phyloP scores from a whole-genome alignment of 2,329 filamentous ascomycete genomes.

The Trichophyton mentagrophytes region DNA sequence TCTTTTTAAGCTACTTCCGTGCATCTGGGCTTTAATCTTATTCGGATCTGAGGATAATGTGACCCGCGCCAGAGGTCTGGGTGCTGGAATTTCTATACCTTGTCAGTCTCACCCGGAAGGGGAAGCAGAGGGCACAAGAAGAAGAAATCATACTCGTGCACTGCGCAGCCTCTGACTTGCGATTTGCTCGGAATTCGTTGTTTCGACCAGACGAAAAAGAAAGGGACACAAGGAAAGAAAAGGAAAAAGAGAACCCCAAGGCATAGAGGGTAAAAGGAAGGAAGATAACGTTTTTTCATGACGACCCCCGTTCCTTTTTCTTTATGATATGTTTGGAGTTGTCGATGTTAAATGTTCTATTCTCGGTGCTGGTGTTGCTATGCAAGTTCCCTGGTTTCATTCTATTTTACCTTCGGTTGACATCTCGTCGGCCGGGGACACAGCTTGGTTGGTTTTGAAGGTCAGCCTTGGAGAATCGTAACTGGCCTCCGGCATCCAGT shows the following conservation, averaged over 20 bases:
- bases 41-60: neutral
- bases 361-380: neutral
- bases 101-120: neutral
- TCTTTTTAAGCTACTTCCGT: neutral
- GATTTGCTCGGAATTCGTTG: neutral
- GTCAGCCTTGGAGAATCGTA: neutral
- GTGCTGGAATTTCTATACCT: neutral
- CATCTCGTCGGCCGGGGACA: neutral
- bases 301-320: neutral
- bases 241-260: neutral
- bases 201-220: neutral
- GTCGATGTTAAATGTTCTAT: neutral
- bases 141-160: neutral
- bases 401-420: neutral
- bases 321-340: neutral
- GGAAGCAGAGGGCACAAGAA: neutral
- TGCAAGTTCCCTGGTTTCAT: neutral
- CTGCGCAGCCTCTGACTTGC: neutral
- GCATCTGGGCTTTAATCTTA: slow-evolving; percentile 1
- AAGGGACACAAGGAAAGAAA: neutral
- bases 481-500: neutral
- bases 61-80: slow-evolving; percentile 1
- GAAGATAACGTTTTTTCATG: neutral
- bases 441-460: neutral
- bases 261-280: neutral